Conservation (phyloP, 805 yeast species). For the Saturnispora ahearnii region DNA sequence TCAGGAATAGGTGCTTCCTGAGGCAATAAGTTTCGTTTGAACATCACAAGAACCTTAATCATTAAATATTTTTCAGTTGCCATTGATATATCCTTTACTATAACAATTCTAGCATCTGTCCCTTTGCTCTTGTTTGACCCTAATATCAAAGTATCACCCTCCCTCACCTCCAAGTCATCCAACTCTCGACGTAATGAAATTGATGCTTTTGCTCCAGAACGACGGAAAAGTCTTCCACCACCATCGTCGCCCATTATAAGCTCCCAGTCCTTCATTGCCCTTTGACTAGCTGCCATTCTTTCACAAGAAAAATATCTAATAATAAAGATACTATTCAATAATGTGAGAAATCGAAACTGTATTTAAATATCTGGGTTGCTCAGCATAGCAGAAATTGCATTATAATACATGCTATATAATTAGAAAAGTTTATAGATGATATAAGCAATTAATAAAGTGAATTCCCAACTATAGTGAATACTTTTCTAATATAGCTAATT, state of each 20-base stretch:
- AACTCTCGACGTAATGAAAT: slow-evolving; percentile 25
- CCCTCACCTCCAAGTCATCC: slow-evolving; percentile 40
- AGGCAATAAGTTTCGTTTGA: slow-evolving; percentile 13
- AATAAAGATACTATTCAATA: too few relatives aligned
- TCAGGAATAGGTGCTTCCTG: slow-evolving; percentile 17
- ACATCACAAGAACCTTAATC: slow-evolving; percentile 41
- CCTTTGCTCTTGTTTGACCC: slow-evolving; percentile 22
- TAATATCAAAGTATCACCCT: slow-evolving; percentile 46
- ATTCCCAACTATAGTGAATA: too few relatives aligned
- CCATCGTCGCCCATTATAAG: slow-evolving; percentile 13
- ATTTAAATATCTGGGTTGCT: too few relatives aligned
- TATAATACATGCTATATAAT: too few relatives aligned
- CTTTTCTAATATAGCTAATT: too few relatives aligned
- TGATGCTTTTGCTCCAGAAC: background rate
- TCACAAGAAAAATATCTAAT: background rate
- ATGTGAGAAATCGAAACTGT: too few relatives aligned
- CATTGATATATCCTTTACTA: slow-evolving; percentile 42
- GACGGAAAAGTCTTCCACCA: background rate
- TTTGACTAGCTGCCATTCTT: slow-evolving; percentile 22
- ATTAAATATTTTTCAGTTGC: slow-evolving; percentile 44
- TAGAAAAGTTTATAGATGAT: too few relatives aligned
- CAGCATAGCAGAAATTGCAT: too few relatives aligned
- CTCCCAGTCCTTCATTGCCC: slow-evolving; percentile 32
- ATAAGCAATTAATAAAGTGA: too few relatives aligned
- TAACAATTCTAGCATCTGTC: slow-evolving; percentile 31